phyloP scores from a whole-genome alignment of 768 basidiomycete genomes.

The Auricularia cornea region DNA sequence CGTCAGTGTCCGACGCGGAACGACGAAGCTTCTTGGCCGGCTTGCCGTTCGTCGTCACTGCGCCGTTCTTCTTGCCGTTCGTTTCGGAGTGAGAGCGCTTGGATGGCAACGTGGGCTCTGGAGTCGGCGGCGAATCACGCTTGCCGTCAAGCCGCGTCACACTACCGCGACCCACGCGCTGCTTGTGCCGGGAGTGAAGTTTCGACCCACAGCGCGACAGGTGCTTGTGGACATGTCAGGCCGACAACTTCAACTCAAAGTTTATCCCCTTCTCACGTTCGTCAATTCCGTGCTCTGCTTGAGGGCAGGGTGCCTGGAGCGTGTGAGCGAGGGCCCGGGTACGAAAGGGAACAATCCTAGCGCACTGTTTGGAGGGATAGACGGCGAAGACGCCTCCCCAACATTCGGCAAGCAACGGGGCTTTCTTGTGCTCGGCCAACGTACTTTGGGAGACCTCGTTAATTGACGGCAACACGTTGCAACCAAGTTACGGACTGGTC shows the following conservation, averaged over 20 bases:
- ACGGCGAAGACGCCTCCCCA: conserved; percentile 57
- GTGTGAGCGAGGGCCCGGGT: neutral
- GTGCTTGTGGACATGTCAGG: neutral
- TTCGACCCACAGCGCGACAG: neutral
- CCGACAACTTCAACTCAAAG: no score
- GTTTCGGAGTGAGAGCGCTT: neutral
- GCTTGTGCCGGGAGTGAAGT: neutral
- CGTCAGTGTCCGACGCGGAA: no score
- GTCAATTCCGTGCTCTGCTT: neutral
- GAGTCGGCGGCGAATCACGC: neutral
- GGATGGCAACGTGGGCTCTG: neutral
- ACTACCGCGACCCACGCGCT: neutral
- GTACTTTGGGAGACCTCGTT: conserved; percentile 1
- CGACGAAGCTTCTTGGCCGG: neutral
- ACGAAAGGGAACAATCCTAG: neutral
- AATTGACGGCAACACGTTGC: neutral
- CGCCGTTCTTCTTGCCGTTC: neutral
- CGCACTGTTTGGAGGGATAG: conserved; percentile 54
- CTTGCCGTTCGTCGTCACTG: neutral
- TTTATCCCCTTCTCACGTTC: neutral
- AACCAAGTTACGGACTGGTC: neutral
- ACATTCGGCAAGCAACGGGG: conserved; percentile 51
- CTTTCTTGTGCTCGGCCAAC: conserved; percentile 15
- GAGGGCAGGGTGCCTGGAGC: neutral
- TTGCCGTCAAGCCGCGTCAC: neutral